Base-by-base conservation (phyloP, 495 filamentous ascomycete genomes). In the Elasticomyces elasticus region DNA sequence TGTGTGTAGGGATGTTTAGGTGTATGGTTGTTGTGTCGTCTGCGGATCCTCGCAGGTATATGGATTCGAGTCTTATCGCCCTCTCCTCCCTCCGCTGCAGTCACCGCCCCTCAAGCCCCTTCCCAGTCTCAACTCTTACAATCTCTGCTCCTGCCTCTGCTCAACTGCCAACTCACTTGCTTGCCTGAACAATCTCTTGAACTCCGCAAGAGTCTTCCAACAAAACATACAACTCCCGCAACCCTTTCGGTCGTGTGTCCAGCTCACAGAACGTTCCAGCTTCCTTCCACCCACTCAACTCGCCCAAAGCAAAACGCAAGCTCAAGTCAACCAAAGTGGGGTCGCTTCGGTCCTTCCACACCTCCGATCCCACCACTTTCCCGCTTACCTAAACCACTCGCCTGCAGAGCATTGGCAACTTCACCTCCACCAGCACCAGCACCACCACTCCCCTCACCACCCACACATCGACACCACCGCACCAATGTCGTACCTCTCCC, bases 401-500 rank as follows among this genome's bases (percentile, higher is more conserved):
- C 35, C 35, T 37, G 33, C 33, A 37, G 33, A 40, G 35, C 35
- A 40, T 40, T 40, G 35, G 35, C 35, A 40, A 40, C 35, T 40
- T 40, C 35, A n/a, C 35, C 13, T 17, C 11, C 46, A 52, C n/a
- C n/a, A n/a, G n/a, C n/a, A n/a, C n/a, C n/a, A n/a, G n/a, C n/a
- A n/a, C n/a, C n/a, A n/a, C n/a, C 27, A 52, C 35, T 28, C 27
- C 26, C 13, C 27, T 27, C 26, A 38, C 17, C 31, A 40, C n/a
- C n/a, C n/a, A n/a, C n/a, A n/a, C n/a, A n/a, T n/a, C n/a, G n/a
- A n/a, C n/a, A n/a, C 20, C 27, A 43, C 55, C 61, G 51, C 66
- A 71, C 80, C 67, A 65, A 89, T 92, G 85, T 80, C 84, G 69
- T 75, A 79, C 60, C 84, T 85, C 54, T 81, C 79, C 51, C 69